Percentiles rank a stretch among this genome's conserved stretches.
Evolutionary conservation across 805 yeast genomes (phyloP).

Genomic region (Saccharomyces eubayanus): DNA sequence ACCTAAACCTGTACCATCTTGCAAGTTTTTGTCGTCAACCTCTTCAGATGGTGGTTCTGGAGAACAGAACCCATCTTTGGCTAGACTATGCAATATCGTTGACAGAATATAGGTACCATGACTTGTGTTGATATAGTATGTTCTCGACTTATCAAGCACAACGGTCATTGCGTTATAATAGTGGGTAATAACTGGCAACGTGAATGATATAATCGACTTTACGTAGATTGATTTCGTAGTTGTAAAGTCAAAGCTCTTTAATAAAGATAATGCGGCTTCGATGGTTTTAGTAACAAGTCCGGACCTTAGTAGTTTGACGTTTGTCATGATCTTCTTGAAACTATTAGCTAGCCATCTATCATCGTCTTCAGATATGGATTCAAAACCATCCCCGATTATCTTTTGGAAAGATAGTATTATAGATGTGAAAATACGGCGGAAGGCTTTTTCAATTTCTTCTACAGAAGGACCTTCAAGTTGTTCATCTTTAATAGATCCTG

Average conservation of each 20-base stretch:
- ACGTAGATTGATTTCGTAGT: constrained; percentile 32
- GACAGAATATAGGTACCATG: constrained; percentile 56
- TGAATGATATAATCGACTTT: constrained; percentile 44
- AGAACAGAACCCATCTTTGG: constrained; percentile 83
- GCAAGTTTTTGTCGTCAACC: constrained; percentile 54
- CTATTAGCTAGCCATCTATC: constrained; percentile 61
- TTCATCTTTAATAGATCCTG: not conserved
- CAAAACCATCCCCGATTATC: constrained; percentile 33
- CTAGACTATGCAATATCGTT: constrained; percentile 47
- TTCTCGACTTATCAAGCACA: constrained; percentile 38
- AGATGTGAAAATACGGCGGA: constrained; percentile 47
- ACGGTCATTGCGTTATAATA: constrained; percentile 44
- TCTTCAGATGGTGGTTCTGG: constrained; percentile 70
- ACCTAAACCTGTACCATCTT: constrained; percentile 88
- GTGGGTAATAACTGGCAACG: constrained; percentile 55
- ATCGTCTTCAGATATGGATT: constrained; percentile 37
- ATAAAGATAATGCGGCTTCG: constrained; percentile 28
- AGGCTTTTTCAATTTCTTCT: constrained; percentile 37
- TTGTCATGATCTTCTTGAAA: constrained; percentile 38
- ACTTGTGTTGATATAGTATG: constrained; percentile 45
- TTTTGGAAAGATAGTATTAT: constrained; percentile 65
- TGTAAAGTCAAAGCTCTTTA: constrained; percentile 35
- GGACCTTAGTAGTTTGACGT: constrained; percentile 38
- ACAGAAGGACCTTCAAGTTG: constrained; percentile 9
- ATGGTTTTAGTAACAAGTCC: constrained; percentile 33